Evolutionary conservation across 495 filamentous ascomycete genomes (phyloP).

Genomic region (Penicillium coffeae): DNA sequence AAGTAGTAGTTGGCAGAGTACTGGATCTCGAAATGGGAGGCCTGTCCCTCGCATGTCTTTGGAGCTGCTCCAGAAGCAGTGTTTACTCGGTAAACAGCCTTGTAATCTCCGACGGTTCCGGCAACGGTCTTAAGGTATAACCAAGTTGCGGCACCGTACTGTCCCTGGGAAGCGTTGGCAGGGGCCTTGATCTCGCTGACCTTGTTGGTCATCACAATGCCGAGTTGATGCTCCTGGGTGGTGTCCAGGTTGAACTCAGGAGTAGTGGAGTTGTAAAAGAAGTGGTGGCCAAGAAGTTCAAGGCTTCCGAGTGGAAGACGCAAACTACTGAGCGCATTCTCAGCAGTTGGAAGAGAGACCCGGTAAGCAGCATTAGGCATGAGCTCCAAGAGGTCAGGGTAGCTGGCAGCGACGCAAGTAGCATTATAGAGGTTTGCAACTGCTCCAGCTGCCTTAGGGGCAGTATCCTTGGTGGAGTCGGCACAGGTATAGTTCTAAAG

Average conservation of each 20-base stretch:
- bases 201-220: conserved; percentile 62
- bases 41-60: conserved; percentile 64
- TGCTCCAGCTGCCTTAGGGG: conserved; percentile 67
- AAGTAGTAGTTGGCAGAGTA: conserved; percentile 79
- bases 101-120: conserved; percentile 57
- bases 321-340: conserved; percentile 4
- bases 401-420: conserved; percentile 68
- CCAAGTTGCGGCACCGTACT: conserved; percentile 60
- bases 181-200: conserved; percentile 55
- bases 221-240: conserved; percentile 46
- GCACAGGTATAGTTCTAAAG: conserved; percentile 86
- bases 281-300: conserved; percentile 73
- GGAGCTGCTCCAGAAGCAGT: conserved; percentile 82
- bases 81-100: conserved; percentile 78
- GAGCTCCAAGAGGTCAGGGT: conserved; percentile 56
- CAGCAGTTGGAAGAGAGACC: conserved; percentile 39
- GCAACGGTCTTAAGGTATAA: conserved; percentile 45
- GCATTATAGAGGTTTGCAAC: conserved; percentile 84
- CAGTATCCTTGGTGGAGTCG: conserved; percentile 47
- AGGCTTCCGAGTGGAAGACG: conserved; percentile 50
- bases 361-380: conserved; percentile 39
- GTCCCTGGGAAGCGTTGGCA: conserved; percentile 46
- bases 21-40: conserved; percentile 60
- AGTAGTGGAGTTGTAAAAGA: conserved; percentile 59
- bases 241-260: conserved; percentile 79